A percentile compares a stretch with the other conserved stretches of the same genome.
These are phyloP conservation scores for Collybia mongolica DNA, from an alignment of 768 basidiomycete genomes.

Conservation along the genomic window DNA sequence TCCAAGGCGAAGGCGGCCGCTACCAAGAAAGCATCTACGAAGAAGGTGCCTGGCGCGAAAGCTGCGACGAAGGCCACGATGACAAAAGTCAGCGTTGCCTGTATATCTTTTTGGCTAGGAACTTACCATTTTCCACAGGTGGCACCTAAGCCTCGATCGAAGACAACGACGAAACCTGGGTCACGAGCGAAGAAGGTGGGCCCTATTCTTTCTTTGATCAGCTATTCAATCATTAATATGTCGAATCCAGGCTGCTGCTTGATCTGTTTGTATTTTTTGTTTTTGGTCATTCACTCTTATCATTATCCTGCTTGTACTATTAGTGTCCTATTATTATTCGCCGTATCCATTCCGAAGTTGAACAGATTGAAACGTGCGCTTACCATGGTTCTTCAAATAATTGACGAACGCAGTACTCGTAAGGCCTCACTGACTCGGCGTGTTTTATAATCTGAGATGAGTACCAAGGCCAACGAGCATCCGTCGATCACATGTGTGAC, in stretches of 20 bases:
- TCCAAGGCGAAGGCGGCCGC: constrained; percentile 39
- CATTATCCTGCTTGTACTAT: constrained; percentile 21
- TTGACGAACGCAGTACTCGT: too few relatives aligned
- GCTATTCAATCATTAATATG: constrained; percentile 1
- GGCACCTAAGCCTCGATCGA: constrained; percentile 29
- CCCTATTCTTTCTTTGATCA: constrained; percentile 2
- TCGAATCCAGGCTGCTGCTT: constrained; percentile 16
- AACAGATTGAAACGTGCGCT: too few relatives aligned
- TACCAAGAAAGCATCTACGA: constrained; percentile 32
- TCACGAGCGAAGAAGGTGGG: constrained; percentile 30
- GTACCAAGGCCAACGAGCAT: too few relatives aligned
- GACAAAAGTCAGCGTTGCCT: constrained; percentile 23
- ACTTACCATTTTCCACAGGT: constrained; percentile 15
- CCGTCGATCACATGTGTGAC: not conserved
- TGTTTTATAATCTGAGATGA: not conserved
- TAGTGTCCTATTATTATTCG: constrained; percentile 15
- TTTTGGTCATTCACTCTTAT: constrained; percentile 12
- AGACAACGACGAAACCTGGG: constrained; percentile 21
- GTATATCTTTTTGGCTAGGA: not conserved
- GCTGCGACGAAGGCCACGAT: constrained; percentile 28
- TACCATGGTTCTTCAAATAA: too few relatives aligned
- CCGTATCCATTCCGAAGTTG: not conserved
- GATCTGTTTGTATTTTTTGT: constrained; percentile 8
- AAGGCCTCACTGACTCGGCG: constrained; percentile 3
- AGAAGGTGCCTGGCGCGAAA: constrained; percentile 32